These are phyloP conservation scores for Alloteropsis angusta DNA, from an alignment of 202 grass and related monocot genomes.

Conservation along the genomic window DNA sequence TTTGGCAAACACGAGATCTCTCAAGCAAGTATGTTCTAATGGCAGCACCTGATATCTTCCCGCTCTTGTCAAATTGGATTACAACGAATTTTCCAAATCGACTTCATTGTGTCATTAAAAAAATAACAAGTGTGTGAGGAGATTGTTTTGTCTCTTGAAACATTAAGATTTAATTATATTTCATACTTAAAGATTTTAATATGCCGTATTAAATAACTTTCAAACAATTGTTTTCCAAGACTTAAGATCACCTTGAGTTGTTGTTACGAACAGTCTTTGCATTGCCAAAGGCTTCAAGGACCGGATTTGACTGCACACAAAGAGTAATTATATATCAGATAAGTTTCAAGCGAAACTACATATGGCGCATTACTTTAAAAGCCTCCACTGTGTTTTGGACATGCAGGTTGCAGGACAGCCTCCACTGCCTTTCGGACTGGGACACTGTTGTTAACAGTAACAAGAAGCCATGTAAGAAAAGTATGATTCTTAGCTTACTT, in stretches of 20 bases:
- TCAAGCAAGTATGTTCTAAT: conserved; percentile 95
- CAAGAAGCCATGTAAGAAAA: conserved; percentile 10
- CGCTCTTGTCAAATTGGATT: conserved; percentile 85
- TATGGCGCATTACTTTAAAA: conserved; percentile 1
- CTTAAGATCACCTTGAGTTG: conserved; percentile 52
- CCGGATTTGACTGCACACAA: conserved; percentile 67
- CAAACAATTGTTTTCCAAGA: conserved; percentile 14
- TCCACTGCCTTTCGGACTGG: neutral
- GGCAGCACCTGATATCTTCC: conserved; percentile 84
- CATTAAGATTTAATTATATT: neutral
- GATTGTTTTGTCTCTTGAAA: neutral
- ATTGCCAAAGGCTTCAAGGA: conserved; percentile 87
- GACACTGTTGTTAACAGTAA: conserved; percentile 5
- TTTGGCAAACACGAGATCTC: conserved; percentile 86
- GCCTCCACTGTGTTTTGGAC: neutral
- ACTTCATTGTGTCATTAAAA: conserved; percentile 39
- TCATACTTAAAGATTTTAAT: conserved; percentile 15
- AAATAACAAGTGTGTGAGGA: neutral
- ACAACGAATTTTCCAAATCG: conserved; percentile 95
- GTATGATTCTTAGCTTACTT: conserved; percentile 40
- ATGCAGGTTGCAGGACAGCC: neutral
- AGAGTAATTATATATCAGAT: neutral
- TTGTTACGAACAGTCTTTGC: conserved; percentile 83
- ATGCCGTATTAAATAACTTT: neutral
- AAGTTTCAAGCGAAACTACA: conserved; percentile 5